Conservation (phyloP, 768 basidiomycete species). For the Pleurotus citrinopileatus region DNA sequence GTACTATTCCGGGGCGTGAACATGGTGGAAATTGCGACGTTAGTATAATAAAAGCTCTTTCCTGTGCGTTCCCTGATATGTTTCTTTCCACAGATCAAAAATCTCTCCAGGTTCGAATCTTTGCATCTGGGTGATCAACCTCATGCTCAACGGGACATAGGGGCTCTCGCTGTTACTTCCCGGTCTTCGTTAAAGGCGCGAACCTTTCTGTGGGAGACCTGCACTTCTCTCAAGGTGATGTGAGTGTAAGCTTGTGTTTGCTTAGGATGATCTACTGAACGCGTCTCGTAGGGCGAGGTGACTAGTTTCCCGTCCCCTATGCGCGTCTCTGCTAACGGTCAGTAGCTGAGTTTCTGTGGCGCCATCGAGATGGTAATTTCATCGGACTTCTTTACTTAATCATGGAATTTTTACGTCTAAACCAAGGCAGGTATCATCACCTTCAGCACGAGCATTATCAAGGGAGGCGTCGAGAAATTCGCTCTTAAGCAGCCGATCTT, state of each 20-base stretch:
- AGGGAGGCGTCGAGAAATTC: constrained; percentile 71
- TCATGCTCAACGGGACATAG: constrained; percentile 20
- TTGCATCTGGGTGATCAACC: background rate
- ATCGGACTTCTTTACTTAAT: background rate
- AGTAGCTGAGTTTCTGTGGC: constrained; percentile 68
- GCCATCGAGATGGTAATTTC: constrained; percentile 73
- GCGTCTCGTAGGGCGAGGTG: constrained; percentile 52
- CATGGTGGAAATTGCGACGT: constrained; percentile 80
- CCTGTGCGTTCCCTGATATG: background rate
- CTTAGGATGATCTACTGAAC: constrained; percentile 5
- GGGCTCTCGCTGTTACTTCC: constrained; percentile 73
- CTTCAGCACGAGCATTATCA: constrained; percentile 70
- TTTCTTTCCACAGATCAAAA: constrained; percentile 56
- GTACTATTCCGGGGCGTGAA: constrained; percentile 75
- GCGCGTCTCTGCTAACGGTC: background rate
- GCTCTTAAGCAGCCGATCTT: constrained; percentile 75
- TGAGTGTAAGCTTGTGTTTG: constrained; percentile 15
- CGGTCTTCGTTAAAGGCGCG: constrained; percentile 74
- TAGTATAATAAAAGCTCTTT: constrained; percentile 18
- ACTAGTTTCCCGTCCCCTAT: background rate
- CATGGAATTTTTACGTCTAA: background rate
- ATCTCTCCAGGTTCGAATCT: constrained; percentile 52
- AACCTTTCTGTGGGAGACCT: constrained; percentile 77
- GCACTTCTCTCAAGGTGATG: constrained; percentile 81
- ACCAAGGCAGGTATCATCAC: constrained; percentile 67